phyloP scores from a whole-genome alignment of 2,329 filamentous ascomycete genomes.

The Beauveria medogensis region DNA sequence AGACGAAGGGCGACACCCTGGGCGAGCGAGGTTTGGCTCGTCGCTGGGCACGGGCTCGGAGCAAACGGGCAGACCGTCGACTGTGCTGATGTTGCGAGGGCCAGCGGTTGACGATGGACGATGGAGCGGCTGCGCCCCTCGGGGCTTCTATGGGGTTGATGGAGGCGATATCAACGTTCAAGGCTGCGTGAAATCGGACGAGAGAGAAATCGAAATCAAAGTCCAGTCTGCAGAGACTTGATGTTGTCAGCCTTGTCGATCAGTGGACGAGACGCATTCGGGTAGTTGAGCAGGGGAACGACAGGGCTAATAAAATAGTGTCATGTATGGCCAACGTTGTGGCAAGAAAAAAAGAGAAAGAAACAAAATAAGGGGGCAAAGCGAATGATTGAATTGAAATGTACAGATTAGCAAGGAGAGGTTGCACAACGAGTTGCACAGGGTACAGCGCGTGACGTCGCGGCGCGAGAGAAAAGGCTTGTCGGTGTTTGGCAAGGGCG shows the following conservation, averaged over 20 bases:
- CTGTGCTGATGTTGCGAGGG: background rate
- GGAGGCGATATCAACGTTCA: background rate
- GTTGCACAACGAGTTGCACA: background rate
- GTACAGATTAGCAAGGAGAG: background rate
- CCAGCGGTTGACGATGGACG: background rate
- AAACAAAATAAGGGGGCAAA: background rate
- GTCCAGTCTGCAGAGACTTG: background rate
- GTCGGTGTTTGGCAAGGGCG: background rate
- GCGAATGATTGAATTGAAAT: background rate
- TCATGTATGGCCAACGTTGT: background rate
- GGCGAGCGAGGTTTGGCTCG: background rate
- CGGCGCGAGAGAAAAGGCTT: background rate
- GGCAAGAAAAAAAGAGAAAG: background rate
- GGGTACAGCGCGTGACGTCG: slow-evolving; percentile 3
- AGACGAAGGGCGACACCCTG: background rate
- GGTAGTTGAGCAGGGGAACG: background rate
- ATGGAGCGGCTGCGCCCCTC: background rate
- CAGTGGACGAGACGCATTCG: background rate
- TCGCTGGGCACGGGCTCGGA: background rate
- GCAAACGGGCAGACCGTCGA: background rate
- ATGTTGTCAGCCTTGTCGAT: background rate
- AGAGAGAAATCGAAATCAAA: background rate
- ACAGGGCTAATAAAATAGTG: background rate
- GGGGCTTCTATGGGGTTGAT: background rate
- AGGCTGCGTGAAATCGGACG: background rate